A percentile compares a stretch with the other conserved stretches of the same genome.
These are phyloP conservation scores for Solanum microdontum DNA, from an alignment of 257 asterid species.

Conservation along the genomic window DNA sequence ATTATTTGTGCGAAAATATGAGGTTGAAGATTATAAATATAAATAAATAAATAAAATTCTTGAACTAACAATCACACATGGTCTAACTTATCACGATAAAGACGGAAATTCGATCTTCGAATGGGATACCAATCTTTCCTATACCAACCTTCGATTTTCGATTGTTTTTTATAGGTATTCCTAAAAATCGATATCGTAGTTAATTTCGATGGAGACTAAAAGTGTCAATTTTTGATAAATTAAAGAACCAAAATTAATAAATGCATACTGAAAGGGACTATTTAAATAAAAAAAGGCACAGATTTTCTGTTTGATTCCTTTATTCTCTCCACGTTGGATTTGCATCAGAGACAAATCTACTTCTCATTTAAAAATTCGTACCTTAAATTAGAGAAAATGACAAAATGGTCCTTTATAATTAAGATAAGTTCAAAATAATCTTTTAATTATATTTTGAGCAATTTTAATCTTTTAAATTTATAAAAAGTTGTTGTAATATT, in stretches of 20 bases:
- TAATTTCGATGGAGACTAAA: not conserved
- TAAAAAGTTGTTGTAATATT: not conserved
- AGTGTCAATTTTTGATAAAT: not conserved
- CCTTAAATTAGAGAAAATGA: not conserved
- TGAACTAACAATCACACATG: not conserved
- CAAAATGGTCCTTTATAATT: not conserved
- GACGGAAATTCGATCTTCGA: not conserved
- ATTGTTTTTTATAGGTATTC: not conserved
- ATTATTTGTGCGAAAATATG: not conserved
- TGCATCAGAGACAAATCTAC: not conserved
- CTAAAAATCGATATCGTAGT: not conserved
- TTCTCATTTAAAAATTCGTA: not conserved
- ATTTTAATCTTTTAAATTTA: not conserved
- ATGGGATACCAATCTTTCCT: not conserved
- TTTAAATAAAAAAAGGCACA: not conserved
- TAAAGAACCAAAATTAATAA: not conserved
- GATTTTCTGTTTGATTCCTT: not conserved
- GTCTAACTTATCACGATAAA: not conserved
- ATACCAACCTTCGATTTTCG: not conserved
- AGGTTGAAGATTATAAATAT: not conserved
- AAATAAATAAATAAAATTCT: accelerated
- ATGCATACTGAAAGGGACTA: not conserved
- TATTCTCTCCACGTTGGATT: not conserved
- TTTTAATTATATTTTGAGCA: not conserved
- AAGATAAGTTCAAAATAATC: not conserved